A percentile compares a stretch with the other conserved stretches of the same genome.
These are phyloP conservation scores for Phycomyces nitens DNA, from an alignment of 192 early-diverging fungal genomes.

Conservation along the genomic window DNA sequence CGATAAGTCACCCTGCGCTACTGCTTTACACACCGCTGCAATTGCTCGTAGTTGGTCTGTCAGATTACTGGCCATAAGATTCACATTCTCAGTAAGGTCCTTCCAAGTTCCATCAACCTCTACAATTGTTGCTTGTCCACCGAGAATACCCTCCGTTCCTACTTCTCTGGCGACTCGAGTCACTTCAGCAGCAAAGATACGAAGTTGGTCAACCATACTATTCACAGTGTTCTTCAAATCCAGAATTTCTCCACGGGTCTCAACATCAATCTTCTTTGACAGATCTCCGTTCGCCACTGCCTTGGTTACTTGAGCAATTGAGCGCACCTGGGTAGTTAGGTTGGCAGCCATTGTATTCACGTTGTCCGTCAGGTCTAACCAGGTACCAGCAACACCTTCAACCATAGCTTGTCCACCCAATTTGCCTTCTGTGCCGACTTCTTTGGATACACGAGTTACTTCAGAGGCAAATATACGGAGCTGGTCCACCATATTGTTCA, in stretches of 20 bases:
- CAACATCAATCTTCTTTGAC: conserved; percentile 38
- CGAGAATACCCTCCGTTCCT: conserved; percentile 56
- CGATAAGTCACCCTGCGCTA: conserved; percentile 44
- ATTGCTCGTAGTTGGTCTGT: conserved; percentile 52
- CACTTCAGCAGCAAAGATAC: conserved; percentile 55
- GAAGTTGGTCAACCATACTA: conserved; percentile 54
- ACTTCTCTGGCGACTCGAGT: conserved; percentile 57
- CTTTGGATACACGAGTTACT: conserved; percentile 34
- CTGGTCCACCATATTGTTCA: conserved; percentile 48
- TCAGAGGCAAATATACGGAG: conserved; percentile 44
- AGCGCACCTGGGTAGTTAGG: conserved; percentile 46
- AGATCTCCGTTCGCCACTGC: conserved; percentile 47
- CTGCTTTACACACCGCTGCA: conserved; percentile 48
- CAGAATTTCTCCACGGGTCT: conserved; percentile 47
- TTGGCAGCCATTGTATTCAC: conserved; percentile 54
- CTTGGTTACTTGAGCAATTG: conserved; percentile 49
- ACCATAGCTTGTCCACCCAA: conserved; percentile 34
- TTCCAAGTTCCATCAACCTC: conserved; percentile 52
- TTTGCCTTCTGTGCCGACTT: conserved; percentile 36
- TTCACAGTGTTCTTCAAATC: conserved; percentile 54
- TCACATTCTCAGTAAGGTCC: conserved; percentile 53
- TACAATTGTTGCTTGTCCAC: conserved; percentile 58
- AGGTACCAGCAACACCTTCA: conserved; percentile 40
- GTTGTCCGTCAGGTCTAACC: conserved; percentile 48
- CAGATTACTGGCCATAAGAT: conserved; percentile 55